phyloP scores from a whole-genome alignment of 441 rosid species.

The Gossypium gossypioides region DNA sequence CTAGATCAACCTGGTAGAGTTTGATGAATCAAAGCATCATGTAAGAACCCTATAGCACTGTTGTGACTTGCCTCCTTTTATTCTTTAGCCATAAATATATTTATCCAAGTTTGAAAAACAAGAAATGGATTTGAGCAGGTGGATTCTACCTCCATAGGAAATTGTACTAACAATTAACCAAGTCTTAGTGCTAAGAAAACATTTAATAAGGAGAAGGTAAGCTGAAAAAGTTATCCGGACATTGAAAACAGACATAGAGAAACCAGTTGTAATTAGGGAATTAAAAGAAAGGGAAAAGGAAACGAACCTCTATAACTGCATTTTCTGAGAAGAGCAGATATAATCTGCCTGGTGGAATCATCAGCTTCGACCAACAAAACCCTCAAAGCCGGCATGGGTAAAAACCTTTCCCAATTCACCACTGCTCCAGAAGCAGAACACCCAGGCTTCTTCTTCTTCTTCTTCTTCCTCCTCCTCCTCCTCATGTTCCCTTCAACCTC shows the following conservation, averaged over 20 bases:
- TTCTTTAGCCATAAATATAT: not conserved
- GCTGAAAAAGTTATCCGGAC: not conserved
- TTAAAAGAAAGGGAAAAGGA: not conserved
- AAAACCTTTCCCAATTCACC: constrained; percentile 53
- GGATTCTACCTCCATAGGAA: not conserved
- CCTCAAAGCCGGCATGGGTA: constrained; percentile 56
- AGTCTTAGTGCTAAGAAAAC: not conserved
- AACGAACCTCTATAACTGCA: constrained; percentile 70
- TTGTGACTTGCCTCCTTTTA: not conserved
- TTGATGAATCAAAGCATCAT: not conserved
- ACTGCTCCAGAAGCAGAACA: constrained; percentile 12
- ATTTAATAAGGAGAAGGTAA: not conserved
- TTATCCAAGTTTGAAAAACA: not conserved
- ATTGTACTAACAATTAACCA: not conserved
- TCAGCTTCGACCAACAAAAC: constrained; percentile 87
- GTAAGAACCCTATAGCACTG: not conserved
- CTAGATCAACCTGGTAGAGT: not conserved
- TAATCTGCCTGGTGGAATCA: constrained; percentile 83
- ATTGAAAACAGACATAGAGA: not conserved
- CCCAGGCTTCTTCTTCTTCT: constrained; percentile 15
- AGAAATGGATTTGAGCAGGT: not conserved
- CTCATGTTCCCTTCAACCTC: constrained; percentile 8
- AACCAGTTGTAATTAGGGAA: not conserved
- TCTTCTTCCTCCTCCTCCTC: too few species aligned
- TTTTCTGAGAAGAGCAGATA: constrained; percentile 74